A percentile compares a stretch with the other conserved stretches of the same genome.
Conservation (phyloP, 108 stramenopile genomes). For the Mediolabrus comicus region DNA sequence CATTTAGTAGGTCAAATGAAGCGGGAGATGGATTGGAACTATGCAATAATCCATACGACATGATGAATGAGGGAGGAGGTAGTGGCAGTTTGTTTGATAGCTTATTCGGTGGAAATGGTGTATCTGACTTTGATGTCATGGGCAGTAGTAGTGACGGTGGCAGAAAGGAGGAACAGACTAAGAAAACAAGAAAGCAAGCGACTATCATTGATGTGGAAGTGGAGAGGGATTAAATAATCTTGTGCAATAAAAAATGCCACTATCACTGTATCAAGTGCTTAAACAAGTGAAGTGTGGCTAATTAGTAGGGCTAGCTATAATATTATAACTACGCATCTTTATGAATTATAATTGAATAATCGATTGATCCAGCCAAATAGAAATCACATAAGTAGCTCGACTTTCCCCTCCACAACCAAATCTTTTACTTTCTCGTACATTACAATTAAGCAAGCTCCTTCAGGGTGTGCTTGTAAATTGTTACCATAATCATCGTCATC, state of each 20-base stretch:
- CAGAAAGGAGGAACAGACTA: conserved; percentile 23
- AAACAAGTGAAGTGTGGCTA: no score
- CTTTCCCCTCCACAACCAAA: conserved; percentile 54
- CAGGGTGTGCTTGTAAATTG: conserved; percentile 45
- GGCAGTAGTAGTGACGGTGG: conserved; percentile 10
- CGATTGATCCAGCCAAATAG: not conserved
- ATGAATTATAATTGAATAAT: not conserved
- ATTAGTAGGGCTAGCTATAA: no score
- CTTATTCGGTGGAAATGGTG: conserved; percentile 32
- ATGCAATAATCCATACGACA: conserved; percentile 48
- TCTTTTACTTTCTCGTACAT: conserved; percentile 58
- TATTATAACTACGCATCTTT: not conserved
- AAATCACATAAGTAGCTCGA: conserved; percentile 47
- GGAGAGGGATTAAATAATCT: conserved; percentile 54
- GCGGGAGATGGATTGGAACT: conserved; percentile 47
- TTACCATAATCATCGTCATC: conserved; percentile 54
- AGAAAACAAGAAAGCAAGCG: conserved; percentile 47
- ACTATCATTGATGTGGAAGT: conserved; percentile 79
- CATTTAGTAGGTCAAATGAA: conserved; percentile 48
- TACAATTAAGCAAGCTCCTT: conserved; percentile 59
- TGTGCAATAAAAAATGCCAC: no score
- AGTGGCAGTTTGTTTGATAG: conserved; percentile 44
- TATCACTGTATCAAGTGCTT: no score
- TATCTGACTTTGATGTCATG: conserved; percentile 26
- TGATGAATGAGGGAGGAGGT: conserved; percentile 44